These are phyloP conservation scores for Lithospermum erythrorhizon DNA, from an alignment of 257 asterid species.

Conservation along the genomic window DNA sequence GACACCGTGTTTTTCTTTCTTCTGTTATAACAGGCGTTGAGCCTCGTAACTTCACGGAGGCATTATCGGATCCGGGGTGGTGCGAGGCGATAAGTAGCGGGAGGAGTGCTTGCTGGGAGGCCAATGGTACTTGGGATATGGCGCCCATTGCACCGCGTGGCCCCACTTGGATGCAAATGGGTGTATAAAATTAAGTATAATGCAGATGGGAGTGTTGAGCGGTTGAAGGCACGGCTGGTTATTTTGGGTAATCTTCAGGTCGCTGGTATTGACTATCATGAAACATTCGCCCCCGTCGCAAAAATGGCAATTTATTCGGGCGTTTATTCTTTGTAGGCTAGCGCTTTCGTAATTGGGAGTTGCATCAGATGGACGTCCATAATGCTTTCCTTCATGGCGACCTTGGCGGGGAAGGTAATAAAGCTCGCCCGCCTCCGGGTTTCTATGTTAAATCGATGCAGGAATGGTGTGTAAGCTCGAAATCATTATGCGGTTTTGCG, in stretches of 20 bases:
- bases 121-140: slow-evolving; percentile 1
- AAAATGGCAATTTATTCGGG: slow-evolving; percentile 1
- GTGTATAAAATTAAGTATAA: background rate
- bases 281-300: slow-evolving; percentile 2
- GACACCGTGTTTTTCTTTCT: too few relatives aligned
- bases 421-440: background rate
- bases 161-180: too few relatives aligned
- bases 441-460: too few relatives aligned
- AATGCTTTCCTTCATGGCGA: slow-evolving; percentile 4
- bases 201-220: slow-evolving; percentile 2
- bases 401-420: slow-evolving; percentile 1
- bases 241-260: slow-evolving; percentile 2
- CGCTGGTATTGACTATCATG: background rate
- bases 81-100: background rate
- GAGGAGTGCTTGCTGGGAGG: background rate
- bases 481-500: slow-evolving; percentile 1
- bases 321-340: background rate
- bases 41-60: slow-evolving; percentile 1
- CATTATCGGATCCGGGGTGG: background rate
- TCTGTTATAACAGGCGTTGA: background rate
- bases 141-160: background rate
- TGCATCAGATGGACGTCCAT: slow-evolving; percentile 4
- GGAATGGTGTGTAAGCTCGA: background rate
- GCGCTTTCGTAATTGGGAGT: background rate
- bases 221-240: slow-evolving; percentile 1